A percentile compares a stretch with the other conserved stretches of the same genome.
phyloP scores from a whole-genome alignment of 2,329 filamentous ascomycete species.

The Beauveria rudraprayagi region DNA sequence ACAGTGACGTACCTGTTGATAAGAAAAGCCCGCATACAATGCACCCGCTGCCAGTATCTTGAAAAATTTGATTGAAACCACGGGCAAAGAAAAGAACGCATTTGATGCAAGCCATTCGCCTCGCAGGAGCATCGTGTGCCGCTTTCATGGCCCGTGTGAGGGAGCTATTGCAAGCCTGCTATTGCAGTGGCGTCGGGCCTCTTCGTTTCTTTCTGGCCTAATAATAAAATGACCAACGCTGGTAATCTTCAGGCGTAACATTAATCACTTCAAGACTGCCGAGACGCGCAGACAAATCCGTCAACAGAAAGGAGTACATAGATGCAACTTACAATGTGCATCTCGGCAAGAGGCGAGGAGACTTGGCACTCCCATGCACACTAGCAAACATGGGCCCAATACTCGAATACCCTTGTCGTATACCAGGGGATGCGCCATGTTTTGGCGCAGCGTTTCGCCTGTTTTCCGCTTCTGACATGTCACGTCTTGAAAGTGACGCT shows the following conservation, averaged over 20 bases:
- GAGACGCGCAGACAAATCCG: neutral
- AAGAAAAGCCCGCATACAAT: neutral
- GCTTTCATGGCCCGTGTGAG: neutral
- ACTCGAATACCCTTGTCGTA: neutral
- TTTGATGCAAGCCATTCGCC: neutral
- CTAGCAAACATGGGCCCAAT: neutral
- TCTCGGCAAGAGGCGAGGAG: neutral
- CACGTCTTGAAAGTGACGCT: neutral
- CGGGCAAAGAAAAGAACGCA: neutral
- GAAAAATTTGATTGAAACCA: neutral
- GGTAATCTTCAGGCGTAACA: neutral
- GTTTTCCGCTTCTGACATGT: conserved; percentile 2
- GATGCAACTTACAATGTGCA: neutral
- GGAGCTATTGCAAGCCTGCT: neutral
- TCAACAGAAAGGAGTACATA: neutral
- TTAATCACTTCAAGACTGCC: neutral
- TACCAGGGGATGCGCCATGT: neutral
- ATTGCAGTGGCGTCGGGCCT: conserved; percentile 2
- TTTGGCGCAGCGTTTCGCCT: neutral
- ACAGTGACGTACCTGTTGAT: neutral
- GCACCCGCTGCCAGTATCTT: neutral
- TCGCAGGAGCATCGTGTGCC: neutral
- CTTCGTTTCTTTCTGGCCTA: neutral
- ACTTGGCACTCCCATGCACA: neutral
- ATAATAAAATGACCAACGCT: neutral